A percentile compares a stretch with the other conserved stretches of the same genome.
These are phyloP conservation scores for Aspergillus conjunctus DNA, from an alignment of 495 filamentous ascomycete species.

Conservation along the genomic window DNA sequence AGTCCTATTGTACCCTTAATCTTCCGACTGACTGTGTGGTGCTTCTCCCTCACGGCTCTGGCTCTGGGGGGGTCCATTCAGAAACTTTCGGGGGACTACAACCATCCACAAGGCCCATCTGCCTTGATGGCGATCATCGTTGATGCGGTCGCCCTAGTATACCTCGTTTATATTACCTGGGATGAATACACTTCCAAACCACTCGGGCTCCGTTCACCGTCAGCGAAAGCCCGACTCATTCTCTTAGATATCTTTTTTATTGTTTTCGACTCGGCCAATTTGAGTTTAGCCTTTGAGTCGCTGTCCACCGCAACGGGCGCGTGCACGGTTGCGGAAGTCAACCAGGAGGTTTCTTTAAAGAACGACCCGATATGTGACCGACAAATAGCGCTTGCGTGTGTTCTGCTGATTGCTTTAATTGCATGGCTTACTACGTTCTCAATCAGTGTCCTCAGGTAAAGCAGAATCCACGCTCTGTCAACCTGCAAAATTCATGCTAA, in stretches of 20 bases:
- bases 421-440: conserved; percentile 90
- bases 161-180: conserved; percentile 89
- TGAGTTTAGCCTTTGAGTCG: conserved; percentile 84
- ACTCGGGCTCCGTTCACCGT: conserved; percentile 77
- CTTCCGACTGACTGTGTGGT: conserved; percentile 79
- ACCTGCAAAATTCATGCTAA: conserved; percentile 7
- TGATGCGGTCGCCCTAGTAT: conserved; percentile 84
- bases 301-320: conserved; percentile 70
- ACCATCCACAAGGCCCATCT: conserved; percentile 64
- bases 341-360: conserved; percentile 40
- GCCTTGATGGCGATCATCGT: conserved; percentile 89
- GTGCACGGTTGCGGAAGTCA: conserved; percentile 50
- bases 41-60: conserved; percentile 80
- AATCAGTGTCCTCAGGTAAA: conserved; percentile 81
- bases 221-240: conserved; percentile 82
- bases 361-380: conserved; percentile 61
- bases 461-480: not conserved
- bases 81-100: conserved; percentile 51
- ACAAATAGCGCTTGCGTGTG: conserved; percentile 76
- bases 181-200: conserved; percentile 96
- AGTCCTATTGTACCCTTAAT: conserved; percentile 85
- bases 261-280: conserved; percentile 90
- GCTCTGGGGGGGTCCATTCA: conserved; percentile 76
- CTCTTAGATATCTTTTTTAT: conserved; percentile 95
- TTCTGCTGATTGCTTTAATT: conserved; percentile 79